Base-by-base conservation (phyloP, 192 early-diverging fungal species). In the Linnemannia zychae region DNA sequence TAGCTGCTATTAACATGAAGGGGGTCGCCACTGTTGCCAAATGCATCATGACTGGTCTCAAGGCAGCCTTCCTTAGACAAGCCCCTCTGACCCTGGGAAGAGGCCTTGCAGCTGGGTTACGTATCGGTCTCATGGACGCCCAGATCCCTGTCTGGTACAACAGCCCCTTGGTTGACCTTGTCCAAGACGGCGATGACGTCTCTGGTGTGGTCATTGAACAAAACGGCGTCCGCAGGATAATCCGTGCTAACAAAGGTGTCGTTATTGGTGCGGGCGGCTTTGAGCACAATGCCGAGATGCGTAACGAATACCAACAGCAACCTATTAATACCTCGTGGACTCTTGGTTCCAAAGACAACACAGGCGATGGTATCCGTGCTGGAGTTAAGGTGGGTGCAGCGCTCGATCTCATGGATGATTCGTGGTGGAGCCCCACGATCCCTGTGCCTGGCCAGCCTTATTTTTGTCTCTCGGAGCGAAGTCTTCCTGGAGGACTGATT, bases 361-460 rank as follows among this genome's bases (percentile, higher is more conserved):
- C 66, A 18, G 75, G 75, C 20, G 75, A 76, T 31, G 75, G 75
- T 28, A 76, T 76, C 63, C 66, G 75, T 1, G 66, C 66, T 3
- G 66, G 75, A 18, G 66, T 11, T 17, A 76, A 69, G 67, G 66
- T 68, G 9, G 75, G 75, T 16, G 75, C 75, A 1, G 75, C 75
- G 3, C 75, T 68, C 36, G 31, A 11, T 0, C 36, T 76, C n/a
- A 76, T 67, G 66, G 75, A 76, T 11, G 75, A 68, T 40, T 67
- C 75, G 17, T 76, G 63, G 65, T 76, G 75, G 75, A 66, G 75
- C 18, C 75, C 75, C 3, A 50, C 75, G n/a, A 67, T 76, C 48
- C 75, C 75, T 50, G 44, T 76, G 1, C 75, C 75, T 0, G 75
- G 66, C 12, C 1, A 76, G 20, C 75, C 75, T 37, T 76, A 69